phyloP scores from a whole-genome alignment of 2,329 filamentous ascomycete genomes.

The Coniochaeta sp. region DNA sequence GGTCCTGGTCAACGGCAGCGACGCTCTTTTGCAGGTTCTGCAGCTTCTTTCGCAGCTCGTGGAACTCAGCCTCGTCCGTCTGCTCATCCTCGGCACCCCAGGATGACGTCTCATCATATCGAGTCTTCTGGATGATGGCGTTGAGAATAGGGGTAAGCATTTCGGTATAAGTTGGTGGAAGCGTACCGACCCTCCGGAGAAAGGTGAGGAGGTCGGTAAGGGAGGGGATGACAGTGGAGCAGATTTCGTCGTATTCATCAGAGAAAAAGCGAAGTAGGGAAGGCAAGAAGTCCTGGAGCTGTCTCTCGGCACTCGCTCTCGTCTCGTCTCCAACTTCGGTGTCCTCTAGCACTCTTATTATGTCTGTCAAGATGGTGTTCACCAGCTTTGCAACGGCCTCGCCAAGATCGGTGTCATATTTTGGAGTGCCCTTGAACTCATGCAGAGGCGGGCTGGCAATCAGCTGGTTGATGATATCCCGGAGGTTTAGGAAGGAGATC shows the following conservation, averaged over 20 bases:
- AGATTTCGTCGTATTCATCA: slow-evolving; percentile 97
- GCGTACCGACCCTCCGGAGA: slow-evolving; percentile 68
- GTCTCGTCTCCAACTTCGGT: slow-evolving; percentile 52
- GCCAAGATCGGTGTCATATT: slow-evolving; percentile 91
- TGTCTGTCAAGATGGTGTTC: slow-evolving; percentile 80
- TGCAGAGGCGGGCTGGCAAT: slow-evolving; percentile 74
- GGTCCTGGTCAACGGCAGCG: slow-evolving; percentile 75
- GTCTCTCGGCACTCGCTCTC: slow-evolving; percentile 68
- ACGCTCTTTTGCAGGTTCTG: slow-evolving; percentile 90
- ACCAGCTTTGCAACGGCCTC: slow-evolving; percentile 94
- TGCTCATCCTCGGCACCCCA: slow-evolving; percentile 95
- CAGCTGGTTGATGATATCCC: slow-evolving; percentile 77
- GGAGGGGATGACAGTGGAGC: slow-evolving; percentile 88
- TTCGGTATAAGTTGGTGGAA: slow-evolving; percentile 68
- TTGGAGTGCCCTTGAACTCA: slow-evolving; percentile 70
- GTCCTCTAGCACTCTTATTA: slow-evolving; percentile 80
- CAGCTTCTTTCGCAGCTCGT: slow-evolving; percentile 83
- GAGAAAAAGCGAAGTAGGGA: slow-evolving; percentile 90
- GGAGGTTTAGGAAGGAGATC: slow-evolving; percentile 83
- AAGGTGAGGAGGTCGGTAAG: slow-evolving; percentile 89
- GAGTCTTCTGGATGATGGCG: slow-evolving; percentile 91
- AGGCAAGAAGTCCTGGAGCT: slow-evolving; percentile 77
- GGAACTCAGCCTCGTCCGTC: slow-evolving; percentile 95
- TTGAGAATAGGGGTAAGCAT: slow-evolving; percentile 86
- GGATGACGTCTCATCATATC: slow-evolving; percentile 87